phyloP scores from a whole-genome alignment of 2,329 filamentous ascomycete genomes.

The Aureobasidium subglaciale region DNA sequence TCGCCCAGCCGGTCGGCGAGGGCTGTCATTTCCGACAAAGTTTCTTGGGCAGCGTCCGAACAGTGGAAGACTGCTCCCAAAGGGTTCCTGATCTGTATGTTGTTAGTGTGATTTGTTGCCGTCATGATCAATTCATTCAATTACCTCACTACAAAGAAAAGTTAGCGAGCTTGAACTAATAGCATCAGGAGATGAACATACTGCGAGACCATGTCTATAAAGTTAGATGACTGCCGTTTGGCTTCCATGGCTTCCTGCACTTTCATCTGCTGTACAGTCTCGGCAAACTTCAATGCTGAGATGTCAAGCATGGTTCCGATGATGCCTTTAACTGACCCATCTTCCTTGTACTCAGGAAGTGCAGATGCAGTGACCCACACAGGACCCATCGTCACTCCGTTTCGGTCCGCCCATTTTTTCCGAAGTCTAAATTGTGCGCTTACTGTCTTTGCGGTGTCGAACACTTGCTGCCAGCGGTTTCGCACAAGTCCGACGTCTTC shows the following conservation, averaged over 20 bases:
- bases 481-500: constrained; percentile 28
- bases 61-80: constrained; percentile 18
- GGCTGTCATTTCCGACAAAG: constrained; percentile 14
- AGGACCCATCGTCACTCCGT: constrained; percentile 17
- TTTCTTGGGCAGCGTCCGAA: constrained; percentile 16
- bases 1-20: not conserved
- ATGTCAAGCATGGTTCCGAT: constrained; percentile 41
- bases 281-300: constrained; percentile 39
- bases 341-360: constrained; percentile 22
- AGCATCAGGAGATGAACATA: not conserved
- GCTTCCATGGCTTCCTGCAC: constrained; percentile 21
- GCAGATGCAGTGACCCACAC: constrained; percentile 18
- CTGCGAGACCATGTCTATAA: constrained; percentile 11
- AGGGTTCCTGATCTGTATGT: constrained; percentile 17
- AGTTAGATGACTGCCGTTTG: constrained; percentile 17
- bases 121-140: too few species aligned
- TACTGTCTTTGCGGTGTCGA: constrained; percentile 29
- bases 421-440: constrained; percentile 37
- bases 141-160: not conserved
- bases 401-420: constrained; percentile 23
- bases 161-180: not conserved
- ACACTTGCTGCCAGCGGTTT: constrained; percentile 34
- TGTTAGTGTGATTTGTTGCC: too few species aligned
- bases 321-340: constrained; percentile 32
- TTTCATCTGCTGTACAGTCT: constrained; percentile 35